Base-by-base conservation (phyloP, 2,329 filamentous ascomycete genomes). In the Verticillium alfalfae region DNA sequence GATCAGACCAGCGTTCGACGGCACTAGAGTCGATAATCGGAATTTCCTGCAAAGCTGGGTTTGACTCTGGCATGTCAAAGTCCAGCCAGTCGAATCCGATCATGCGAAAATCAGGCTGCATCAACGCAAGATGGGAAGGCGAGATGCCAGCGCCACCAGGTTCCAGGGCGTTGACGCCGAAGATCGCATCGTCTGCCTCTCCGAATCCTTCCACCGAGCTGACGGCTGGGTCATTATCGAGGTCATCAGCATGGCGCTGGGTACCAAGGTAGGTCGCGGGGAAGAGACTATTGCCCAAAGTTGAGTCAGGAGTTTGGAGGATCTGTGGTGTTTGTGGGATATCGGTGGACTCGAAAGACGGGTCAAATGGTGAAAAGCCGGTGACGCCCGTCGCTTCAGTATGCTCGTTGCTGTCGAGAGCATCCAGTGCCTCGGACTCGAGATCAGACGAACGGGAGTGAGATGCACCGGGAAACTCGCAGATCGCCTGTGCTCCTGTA, bases 51-150 rank as follows among this genome's bases (percentile, higher is more conserved):
- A 8, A 7, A 26, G 6, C 18, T 8, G 45, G 18, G 10, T 3
- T 22, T 4, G n/a, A 38, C 37, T 65, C 63, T 7, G 63, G 61
- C 9, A 64, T 57, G 34, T 66, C 63, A 57, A 68, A 67, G n/a
- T 66, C 67, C 7, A 68, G 58, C 67, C 67, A 69, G 62, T 68
- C 63, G 38, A 68, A 60, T 2, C 66, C 63, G 18, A 58, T 61
- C 12, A 52, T 63, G 12, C 62, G 62, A 26, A 68, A 64, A 31
- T 66, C 67, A 3, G 62, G 60, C n/a, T 63, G 60, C 15, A 57
- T 26, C 7, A 60, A 18, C 15, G 39, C 57, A 34, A 58, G 34
- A 18, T 58, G 45, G 5, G 57, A 41, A 10, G 57, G 57, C 22
- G 57, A 58, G 7, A 58, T 22, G 13, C 38, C 37, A 8, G 57